Conservation (phyloP, 2,329 filamentous ascomycete species). For the Cercospora zeae-maydis region DNA sequence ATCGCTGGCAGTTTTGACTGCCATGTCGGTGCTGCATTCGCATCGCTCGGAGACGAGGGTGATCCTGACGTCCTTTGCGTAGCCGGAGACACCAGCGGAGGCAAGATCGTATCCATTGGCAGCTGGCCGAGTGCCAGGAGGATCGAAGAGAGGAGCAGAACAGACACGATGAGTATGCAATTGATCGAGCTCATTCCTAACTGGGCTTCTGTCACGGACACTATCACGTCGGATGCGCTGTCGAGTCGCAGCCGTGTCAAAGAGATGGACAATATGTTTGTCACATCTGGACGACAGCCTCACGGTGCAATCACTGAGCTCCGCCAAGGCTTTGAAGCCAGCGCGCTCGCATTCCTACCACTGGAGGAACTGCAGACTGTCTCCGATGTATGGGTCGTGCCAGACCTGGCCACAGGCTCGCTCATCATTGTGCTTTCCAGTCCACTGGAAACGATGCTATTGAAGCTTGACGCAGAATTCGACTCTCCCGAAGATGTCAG, state of each 20-base stretch:
- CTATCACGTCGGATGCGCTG: slow-evolving; percentile 34
- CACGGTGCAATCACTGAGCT: slow-evolving; percentile 46
- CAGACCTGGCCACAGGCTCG: slow-evolving; percentile 32
- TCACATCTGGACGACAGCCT: slow-evolving; percentile 44
- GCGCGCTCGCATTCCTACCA: slow-evolving; percentile 31
- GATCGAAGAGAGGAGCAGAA: slow-evolving; percentile 53
- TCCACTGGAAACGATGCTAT: slow-evolving; percentile 28
- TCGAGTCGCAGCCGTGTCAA: slow-evolving; percentile 24
- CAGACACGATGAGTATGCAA: slow-evolving; percentile 35
- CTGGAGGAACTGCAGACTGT: slow-evolving; percentile 28
- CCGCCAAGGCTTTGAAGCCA: slow-evolving; percentile 38
- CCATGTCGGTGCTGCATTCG: slow-evolving; percentile 78
- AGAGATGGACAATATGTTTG: slow-evolving; percentile 33
- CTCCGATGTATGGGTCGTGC: slow-evolving; percentile 40
- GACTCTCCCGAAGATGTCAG: slow-evolving; percentile 20
- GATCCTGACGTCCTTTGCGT: slow-evolving; percentile 73
- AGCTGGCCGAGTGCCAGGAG: slow-evolving; percentile 24
- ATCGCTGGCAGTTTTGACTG: slow-evolving; percentile 64
- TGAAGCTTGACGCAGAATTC: slow-evolving; percentile 19
- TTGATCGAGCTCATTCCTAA: slow-evolving; percentile 62
- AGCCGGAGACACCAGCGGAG: slow-evolving; percentile 73
- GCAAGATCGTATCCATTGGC: slow-evolving; percentile 40
- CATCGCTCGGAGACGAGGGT: slow-evolving; percentile 60
- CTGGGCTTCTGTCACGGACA: slow-evolving; percentile 54
- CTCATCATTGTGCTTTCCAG: slow-evolving; percentile 39